These are phyloP conservation scores for Arachnomyces sp. DNA, from an alignment of 2,329 filamentous ascomycete genomes.

Conservation along the genomic window DNA sequence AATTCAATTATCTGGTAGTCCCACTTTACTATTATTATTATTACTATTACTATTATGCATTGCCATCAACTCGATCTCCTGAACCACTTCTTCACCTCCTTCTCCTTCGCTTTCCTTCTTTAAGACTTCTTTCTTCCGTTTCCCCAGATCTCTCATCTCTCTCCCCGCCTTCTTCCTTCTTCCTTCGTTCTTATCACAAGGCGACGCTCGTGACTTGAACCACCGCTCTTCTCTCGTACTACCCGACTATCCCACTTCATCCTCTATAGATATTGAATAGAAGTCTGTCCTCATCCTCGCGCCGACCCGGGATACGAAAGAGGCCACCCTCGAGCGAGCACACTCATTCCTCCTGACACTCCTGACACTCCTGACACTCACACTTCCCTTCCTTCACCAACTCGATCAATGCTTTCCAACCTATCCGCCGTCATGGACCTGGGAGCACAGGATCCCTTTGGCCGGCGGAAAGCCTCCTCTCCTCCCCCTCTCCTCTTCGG, in stretches of 20 bases:
- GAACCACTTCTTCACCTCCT: too few species aligned
- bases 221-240: slow-evolving; percentile 1
- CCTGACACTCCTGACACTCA: too few species aligned
- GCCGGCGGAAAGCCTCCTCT: slow-evolving; percentile 24
- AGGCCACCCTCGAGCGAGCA: slow-evolving; percentile 2
- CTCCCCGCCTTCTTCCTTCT: slow-evolving; percentile 6
- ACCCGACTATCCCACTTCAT: neutral
- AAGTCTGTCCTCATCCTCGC: slow-evolving; percentile 18
- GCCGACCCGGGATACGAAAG: slow-evolving; percentile 13
- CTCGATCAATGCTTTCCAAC: too few species aligned
- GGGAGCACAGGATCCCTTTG: neutral
- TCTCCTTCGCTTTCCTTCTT: slow-evolving; percentile 5
- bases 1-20: too few species aligned
- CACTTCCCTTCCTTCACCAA: too few species aligned
- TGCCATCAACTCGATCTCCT: too few species aligned
- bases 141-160: slow-evolving; percentile 18
- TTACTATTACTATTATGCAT: too few species aligned
- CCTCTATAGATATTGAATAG: too few species aligned
- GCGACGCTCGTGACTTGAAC: neutral
- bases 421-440: slow-evolving; percentile 24
- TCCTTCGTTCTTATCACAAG: slow-evolving; percentile 3
- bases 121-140: slow-evolving; percentile 13
- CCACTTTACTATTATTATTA: too few species aligned
- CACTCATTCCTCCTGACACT: too few species aligned
- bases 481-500: slow-evolving; percentile 57